Conservation (phyloP, 768 basidiomycete genomes). For the Rhodocollybia butyracea region DNA sequence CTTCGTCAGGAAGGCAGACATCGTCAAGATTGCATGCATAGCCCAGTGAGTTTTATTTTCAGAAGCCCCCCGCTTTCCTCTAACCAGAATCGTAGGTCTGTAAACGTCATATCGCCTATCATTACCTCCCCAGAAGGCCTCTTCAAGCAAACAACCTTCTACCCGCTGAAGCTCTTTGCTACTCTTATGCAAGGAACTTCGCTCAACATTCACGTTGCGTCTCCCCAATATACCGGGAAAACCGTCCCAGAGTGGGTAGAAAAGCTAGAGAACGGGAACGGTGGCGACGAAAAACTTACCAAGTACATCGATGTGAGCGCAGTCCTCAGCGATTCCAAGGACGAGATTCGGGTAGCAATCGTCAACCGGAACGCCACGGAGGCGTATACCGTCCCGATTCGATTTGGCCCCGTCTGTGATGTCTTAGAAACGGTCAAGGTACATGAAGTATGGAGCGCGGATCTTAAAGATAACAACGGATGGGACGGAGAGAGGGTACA, state of each 20-base stretch:
- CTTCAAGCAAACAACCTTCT: constrained; percentile 46
- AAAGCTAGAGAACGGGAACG: constrained; percentile 33
- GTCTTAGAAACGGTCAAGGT: constrained; percentile 30
- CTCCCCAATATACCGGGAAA: constrained; percentile 35
- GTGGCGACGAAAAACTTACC: constrained; percentile 25
- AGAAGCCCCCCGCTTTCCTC: constrained; percentile 31
- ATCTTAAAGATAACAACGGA: constrained; percentile 39
- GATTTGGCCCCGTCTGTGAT: constrained; percentile 28
- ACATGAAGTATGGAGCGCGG: constrained; percentile 50
- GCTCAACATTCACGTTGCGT: constrained; percentile 34
- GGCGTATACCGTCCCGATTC: constrained; percentile 34
- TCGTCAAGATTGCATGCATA: constrained; percentile 59
- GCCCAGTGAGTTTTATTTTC: constrained; percentile 55
- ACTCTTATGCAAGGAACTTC: constrained; percentile 52
- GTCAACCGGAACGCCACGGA: constrained; percentile 45
- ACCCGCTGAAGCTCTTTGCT: constrained; percentile 51
- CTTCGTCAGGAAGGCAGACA: constrained; percentile 55
- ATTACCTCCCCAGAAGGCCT: constrained; percentile 44
- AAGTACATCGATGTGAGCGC: constrained; percentile 50
- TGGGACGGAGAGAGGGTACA: constrained; percentile 41
- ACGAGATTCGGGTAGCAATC: constrained; percentile 47
- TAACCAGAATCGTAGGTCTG: not conserved
- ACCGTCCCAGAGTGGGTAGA: constrained; percentile 54
- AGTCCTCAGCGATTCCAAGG: constrained; percentile 30
- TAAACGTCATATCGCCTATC: constrained; percentile 19